phyloP scores from a whole-genome alignment of 805 yeast genomes.

The Saturnispora kantuleensis region DNA sequence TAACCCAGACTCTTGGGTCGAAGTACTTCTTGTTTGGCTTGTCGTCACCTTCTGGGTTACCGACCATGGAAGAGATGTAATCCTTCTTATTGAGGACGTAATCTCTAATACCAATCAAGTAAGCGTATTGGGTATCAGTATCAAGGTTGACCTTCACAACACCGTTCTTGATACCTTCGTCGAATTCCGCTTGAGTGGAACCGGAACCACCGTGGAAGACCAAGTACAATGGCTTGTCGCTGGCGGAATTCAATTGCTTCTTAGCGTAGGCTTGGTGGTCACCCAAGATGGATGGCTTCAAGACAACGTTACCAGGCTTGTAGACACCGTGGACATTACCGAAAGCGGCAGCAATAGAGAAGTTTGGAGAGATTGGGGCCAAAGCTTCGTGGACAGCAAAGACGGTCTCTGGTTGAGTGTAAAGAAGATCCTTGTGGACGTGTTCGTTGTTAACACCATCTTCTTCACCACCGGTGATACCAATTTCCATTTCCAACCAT shows the following conservation, averaged over 20 bases:
- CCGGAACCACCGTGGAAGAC: conserved; percentile 99
- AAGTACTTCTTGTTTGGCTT: conserved; percentile 99
- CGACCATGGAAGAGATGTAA: conserved; percentile 79
- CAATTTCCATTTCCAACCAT: conserved; percentile 99
- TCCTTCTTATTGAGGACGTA: conserved; percentile 94
- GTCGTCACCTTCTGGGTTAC: conserved; percentile 99
- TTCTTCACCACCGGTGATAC: conserved; percentile 99
- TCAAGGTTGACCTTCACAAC: conserved; percentile 98
- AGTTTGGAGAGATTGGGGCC: conserved; percentile 87
- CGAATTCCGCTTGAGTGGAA: conserved; percentile 84
- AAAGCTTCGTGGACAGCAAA: conserved; percentile 86
- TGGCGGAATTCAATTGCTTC: conserved; percentile 44
- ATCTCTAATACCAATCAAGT: conserved; percentile 95
- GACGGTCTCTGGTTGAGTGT: conserved; percentile 94
- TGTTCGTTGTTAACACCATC: conserved; percentile 99
- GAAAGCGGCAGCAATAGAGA: conserved; percentile 98
- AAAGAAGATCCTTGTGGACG: conserved; percentile 76
- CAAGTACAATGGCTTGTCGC: conserved; percentile 71
- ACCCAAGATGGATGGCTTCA: conserved; percentile 87
- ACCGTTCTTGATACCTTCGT: conserved; percentile 85
- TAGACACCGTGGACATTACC: conserved; percentile 99
- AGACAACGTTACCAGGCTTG: conserved; percentile 96
- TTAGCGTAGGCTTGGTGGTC: conserved; percentile 90
- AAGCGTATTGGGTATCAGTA: conserved; percentile 98
- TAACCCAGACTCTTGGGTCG: conserved; percentile 99